Evolutionary conservation across 163 green algal genomes (phyloP), one percentile per base, ranked within the genome.

Genomic region (Smithsoniella earleae): DNA sequence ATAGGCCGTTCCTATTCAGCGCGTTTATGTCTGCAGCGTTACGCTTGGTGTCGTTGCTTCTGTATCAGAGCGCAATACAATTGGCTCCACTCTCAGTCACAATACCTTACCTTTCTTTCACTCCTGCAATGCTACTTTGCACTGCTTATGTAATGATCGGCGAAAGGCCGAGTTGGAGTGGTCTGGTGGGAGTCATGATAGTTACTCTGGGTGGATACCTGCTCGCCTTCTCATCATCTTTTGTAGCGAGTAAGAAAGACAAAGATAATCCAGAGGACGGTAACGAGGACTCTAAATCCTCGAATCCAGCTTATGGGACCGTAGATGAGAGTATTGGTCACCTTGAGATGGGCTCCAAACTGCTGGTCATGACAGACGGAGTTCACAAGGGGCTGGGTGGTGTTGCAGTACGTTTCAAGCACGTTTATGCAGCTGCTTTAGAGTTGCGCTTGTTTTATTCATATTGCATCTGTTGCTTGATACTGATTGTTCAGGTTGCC

Each of bases 91-190:
- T 86, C 27, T 75, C 36, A 25, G 45, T 84, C 27, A 86, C 81
- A n/a, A 79, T 84, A 3, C 81, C 81, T 0, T 86, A 84, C 74
- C 77, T 86, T 27, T 75, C 78, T 3, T 84, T 84, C 46, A 84
- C 78, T 2, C 81, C 81, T 31, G 81, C 77, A 18, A 83, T 86
- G 63, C 73, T 86, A 22, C 62, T 82, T 1, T 58, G 44, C 46
- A 78, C 73, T 6, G 78, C 78, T 0, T 82, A 80, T 37, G 3
- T 78, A 2, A 75, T 82, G 30, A 74, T 82, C 0, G 75, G 77
- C 77, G 66, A 75, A 66, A 37, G 66, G 18, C 46, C 75, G 43
- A 74, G 66, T 16, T 49, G 22, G 52, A 44, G 55, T 13, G 40
- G 62, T 2, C 49, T 74, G 13, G 73, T 76, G 2, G 77, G 77